A percentile compares a stretch with the other conserved stretches of the same genome.
These are phyloP conservation scores for Neurospora tetrasperma DNA, from an alignment of 495 filamentous ascomycete genomes.

Conservation along the genomic window DNA sequence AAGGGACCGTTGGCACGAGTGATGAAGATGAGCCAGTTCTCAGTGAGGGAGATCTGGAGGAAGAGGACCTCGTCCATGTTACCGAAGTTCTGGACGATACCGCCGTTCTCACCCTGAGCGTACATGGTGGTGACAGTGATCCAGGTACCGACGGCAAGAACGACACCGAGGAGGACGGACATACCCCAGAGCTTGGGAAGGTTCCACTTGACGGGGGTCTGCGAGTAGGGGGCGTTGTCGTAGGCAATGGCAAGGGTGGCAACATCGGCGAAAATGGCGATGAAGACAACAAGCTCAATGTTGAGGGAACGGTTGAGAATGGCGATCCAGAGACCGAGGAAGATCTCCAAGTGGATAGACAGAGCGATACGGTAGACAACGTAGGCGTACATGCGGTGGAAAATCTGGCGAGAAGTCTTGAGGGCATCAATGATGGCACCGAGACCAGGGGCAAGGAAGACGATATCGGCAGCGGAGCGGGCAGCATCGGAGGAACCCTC, in stretches of 20 bases:
- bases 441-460: slow-evolving; percentile 84
- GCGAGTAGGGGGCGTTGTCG: slow-evolving; percentile 82
- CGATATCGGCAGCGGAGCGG: slow-evolving; percentile 86
- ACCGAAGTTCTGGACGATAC: slow-evolving; percentile 83
- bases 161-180: slow-evolving; percentile 69
- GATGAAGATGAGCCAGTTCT: slow-evolving; percentile 97
- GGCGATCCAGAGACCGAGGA: slow-evolving; percentile 83
- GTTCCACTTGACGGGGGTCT: slow-evolving; percentile 88
- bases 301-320: slow-evolving; percentile 75
- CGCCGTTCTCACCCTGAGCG: slow-evolving; percentile 51
- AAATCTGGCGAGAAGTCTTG: slow-evolving; percentile 91
- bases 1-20: slow-evolving; percentile 81
- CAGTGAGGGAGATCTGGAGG: slow-evolving; percentile 79
- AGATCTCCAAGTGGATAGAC: slow-evolving; percentile 82
- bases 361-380: slow-evolving; percentile 92
- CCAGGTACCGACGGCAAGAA: slow-evolving; percentile 77
- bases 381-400: slow-evolving; percentile 96
- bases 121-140: slow-evolving; percentile 73
- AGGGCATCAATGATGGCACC: slow-evolving; percentile 88
- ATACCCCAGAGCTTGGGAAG: slow-evolving; percentile 87
- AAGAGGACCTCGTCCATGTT: slow-evolving; percentile 74
- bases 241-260: slow-evolving; percentile 90
- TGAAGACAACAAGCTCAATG: slow-evolving; percentile 79
- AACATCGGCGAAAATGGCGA: slow-evolving; percentile 91
- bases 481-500: slow-evolving; percentile 90